phyloP scores from a whole-genome alignment of 768 basidiomycete species.

The Terana coerulea region DNA sequence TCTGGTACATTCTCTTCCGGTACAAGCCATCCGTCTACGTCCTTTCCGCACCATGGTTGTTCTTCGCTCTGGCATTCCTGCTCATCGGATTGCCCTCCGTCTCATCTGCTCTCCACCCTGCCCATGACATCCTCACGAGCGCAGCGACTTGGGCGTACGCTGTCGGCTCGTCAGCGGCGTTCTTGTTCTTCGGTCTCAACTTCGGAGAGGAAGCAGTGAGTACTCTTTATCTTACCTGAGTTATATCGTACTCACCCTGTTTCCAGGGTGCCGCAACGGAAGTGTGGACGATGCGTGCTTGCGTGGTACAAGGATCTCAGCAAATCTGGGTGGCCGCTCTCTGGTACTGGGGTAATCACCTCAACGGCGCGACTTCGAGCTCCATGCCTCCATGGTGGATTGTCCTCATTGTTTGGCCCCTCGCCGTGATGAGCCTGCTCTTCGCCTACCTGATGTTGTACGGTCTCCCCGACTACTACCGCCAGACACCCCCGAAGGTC shows the following conservation, averaged over 20 bases:
- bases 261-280: conserved; percentile 88
- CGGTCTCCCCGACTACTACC: conserved; percentile 91
- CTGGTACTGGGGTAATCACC: conserved; percentile 92
- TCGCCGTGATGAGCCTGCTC: conserved; percentile 66
- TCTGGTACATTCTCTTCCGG: conserved; percentile 91
- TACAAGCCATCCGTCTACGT: conserved; percentile 86
- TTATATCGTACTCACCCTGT: not conserved
- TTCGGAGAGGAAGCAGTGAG: conserved; percentile 93
- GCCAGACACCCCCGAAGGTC: conserved; percentile 91
- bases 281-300: conserved; percentile 89
- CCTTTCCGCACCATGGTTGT: conserved; percentile 83
- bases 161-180: conserved; percentile 87
- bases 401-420: conserved; percentile 75
- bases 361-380: conserved; percentile 52
- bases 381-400: conserved; percentile 82
- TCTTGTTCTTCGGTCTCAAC: conserved; percentile 92
- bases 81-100: conserved; percentile 86
- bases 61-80: conserved; percentile 90
- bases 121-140: conserved; percentile 67
- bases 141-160: conserved; percentile 91
- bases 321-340: conserved; percentile 94
- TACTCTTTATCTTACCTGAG: conserved; percentile 9
- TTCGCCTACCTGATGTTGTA: conserved; percentile 84
- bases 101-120: conserved; percentile 47
- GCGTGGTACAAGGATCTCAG: conserved; percentile 91